These are phyloP conservation scores for Lactarius indigo DNA, from an alignment of 768 basidiomycete species.

Conservation along the genomic window DNA sequence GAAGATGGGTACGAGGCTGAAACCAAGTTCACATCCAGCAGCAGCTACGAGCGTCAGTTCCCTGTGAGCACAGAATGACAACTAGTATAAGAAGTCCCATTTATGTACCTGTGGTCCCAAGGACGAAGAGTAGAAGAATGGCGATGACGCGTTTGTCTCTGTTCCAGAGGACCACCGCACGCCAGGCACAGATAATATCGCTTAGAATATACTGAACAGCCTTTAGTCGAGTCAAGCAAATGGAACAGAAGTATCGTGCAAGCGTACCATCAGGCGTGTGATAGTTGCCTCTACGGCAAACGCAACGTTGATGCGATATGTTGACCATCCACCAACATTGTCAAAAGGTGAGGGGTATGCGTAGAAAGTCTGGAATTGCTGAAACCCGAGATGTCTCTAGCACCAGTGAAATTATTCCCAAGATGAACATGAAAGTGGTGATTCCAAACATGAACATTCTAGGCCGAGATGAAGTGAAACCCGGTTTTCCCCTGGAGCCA, in stretches of 20 bases:
- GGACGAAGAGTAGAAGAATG: neutral
- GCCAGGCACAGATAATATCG: constrained; percentile 1
- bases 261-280: neutral
- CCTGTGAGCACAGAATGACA: neutral
- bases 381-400: neutral
- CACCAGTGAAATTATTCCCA: neutral
- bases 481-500: neutral
- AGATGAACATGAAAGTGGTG: neutral
- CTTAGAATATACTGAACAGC: neutral
- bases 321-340: neutral
- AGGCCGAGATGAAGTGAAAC: neutral
- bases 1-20: neutral
- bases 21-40: neutral
- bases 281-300: neutral
- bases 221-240: neutral
- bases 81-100: no score
- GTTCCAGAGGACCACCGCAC: neutral
- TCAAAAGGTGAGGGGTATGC: no score
- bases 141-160: neutral
- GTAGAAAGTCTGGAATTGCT: neutral
- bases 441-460: neutral
- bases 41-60: neutral
- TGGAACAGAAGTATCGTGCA: no score
- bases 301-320: neutral
- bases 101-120: neutral